phyloP scores from a whole-genome alignment of 805 yeast species.

The Cephaloascus fragrans region DNA sequence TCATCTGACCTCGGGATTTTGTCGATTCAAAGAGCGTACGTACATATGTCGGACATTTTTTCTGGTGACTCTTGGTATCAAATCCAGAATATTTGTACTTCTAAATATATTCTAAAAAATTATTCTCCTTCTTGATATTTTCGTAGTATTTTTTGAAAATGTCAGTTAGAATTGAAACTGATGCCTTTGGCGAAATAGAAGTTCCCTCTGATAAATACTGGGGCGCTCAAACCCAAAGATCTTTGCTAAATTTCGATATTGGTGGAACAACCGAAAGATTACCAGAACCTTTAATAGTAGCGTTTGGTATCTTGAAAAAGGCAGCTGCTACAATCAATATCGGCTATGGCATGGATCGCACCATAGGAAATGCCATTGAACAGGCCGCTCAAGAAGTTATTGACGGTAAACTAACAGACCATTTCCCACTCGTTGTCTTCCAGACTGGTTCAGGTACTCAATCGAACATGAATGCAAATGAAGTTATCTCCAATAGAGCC shows the following conservation, averaged over 20 bases:
- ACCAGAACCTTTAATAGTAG: conserved; percentile 23
- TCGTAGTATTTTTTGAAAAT: too few species aligned
- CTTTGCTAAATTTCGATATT: conserved; percentile 25
- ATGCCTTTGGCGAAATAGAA: conserved; percentile 27
- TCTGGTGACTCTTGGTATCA: too few species aligned
- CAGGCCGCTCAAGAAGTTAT: conserved; percentile 28
- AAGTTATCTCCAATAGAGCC: conserved; percentile 27
- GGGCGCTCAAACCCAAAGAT: conserved; percentile 30
- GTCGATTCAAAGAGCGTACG: too few species aligned
- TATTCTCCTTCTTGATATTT: too few species aligned
- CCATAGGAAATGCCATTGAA: conserved; percentile 20
- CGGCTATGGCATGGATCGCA: conserved; percentile 22
- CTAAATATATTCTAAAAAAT: too few species aligned
- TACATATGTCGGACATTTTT: too few species aligned
- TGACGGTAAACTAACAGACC: conserved; percentile 25
- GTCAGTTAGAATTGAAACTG: conserved; percentile 21
- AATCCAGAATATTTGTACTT: too few species aligned
- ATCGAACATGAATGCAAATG: conserved; percentile 30
- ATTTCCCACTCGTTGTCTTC: conserved; percentile 29
- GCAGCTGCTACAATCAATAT: conserved; percentile 28
- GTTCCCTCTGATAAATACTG: conserved; percentile 24
- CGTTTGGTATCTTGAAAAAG: conserved; percentile 27
- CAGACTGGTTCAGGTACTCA: conserved; percentile 32
- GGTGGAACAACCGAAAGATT: conserved; percentile 22
- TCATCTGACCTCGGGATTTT: too few species aligned